Base-by-base conservation (phyloP, 305 asterid genomes). In the Rubia peregrina region DNA sequence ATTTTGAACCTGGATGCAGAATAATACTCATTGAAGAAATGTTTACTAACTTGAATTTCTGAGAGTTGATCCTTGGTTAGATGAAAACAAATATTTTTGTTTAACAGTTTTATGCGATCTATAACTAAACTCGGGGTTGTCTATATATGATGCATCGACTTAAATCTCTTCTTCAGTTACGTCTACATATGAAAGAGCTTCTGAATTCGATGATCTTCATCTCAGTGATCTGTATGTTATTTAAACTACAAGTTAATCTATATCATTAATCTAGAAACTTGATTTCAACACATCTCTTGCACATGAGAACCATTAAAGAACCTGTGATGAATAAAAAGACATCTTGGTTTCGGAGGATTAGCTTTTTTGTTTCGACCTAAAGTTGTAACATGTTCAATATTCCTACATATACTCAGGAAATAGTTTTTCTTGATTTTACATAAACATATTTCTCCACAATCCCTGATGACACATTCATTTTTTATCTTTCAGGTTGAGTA, bases 191-290 rank as follows among this genome's bases (percentile, higher is more conserved):
- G 85, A 85, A 77, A 87, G 78, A 75, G 97, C 97, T 74, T 84
- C 90, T 59, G 96, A 91, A 81, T 85, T 84, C 73, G 90, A 87
- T 71, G 98, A 93, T 83, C 96, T 93, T 75, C 95, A 86, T 85
- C 73, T 88, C 59, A 96, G 96, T 73, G 97, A 93, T 80, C 79
- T 93, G 68, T 97, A 93, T 85, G 92, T 89, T 66, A 76, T 89
- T 57, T 88, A 87, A 73, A 79, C 84, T 70, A 85, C 82, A 30
- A 95, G 98, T 88, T 44, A 77, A n/a, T 7, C 33, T 73, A 51
- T 53, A 21, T 77, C 30, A 64, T 74, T 22, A 46, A 43, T 65
- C 36, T 56, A 62, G 24, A 60, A 71, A 61, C 40, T 38, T 43
- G 17, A 44, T 13, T 63, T 5, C 26, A 30, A 16, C 67, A 38